Evolutionary conservation across 495 filamentous ascomycete species (phyloP).

Genomic region (Acidiella bohemica): DNA sequence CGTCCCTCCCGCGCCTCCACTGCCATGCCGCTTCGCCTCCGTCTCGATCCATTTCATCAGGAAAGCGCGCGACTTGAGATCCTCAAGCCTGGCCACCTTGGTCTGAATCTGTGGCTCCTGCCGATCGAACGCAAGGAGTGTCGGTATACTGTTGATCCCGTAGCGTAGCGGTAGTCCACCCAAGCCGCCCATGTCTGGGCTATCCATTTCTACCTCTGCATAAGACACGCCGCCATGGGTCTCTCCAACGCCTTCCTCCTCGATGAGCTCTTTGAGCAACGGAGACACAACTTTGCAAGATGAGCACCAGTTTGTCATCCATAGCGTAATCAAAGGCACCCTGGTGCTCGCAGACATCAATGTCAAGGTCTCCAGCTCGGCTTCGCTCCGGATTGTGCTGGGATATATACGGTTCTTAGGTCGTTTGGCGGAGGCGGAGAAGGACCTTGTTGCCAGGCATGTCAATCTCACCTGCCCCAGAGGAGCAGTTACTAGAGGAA

Average conservation of each 20-base stretch:
- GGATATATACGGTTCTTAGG: conserved; percentile 27
- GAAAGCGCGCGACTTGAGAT: conserved; percentile 40
- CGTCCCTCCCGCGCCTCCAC: conserved; percentile 32
- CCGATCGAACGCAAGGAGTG: conserved; percentile 52
- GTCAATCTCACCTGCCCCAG: not conserved
- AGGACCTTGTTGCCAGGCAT: not conserved
- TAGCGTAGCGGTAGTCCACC: conserved; percentile 7
- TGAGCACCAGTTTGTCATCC: conserved; percentile 54
- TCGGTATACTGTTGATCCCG: conserved; percentile 48
- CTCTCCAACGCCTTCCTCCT: conserved; percentile 43
- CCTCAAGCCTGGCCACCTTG: conserved; percentile 39
- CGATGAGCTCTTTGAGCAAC: conserved; percentile 38
- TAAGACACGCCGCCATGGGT: conserved; percentile 45
- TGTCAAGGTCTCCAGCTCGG: conserved; percentile 47
- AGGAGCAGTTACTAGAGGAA: not conserved
- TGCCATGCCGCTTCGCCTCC: conserved; percentile 40
- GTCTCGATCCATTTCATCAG: conserved; percentile 49
- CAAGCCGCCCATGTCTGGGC: conserved; percentile 42
- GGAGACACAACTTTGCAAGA: conserved; percentile 44
- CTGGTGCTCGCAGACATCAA: conserved; percentile 43
- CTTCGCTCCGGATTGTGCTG: conserved; percentile 41
- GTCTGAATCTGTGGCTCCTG: conserved; percentile 43
- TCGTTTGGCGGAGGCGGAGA: conserved; percentile 1
- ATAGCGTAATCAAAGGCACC: conserved; percentile 52
- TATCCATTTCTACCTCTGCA: conserved; percentile 50